Base-by-base conservation (phyloP, 352 stramenopile genomes). In the Lagenidium giganteum region DNA sequence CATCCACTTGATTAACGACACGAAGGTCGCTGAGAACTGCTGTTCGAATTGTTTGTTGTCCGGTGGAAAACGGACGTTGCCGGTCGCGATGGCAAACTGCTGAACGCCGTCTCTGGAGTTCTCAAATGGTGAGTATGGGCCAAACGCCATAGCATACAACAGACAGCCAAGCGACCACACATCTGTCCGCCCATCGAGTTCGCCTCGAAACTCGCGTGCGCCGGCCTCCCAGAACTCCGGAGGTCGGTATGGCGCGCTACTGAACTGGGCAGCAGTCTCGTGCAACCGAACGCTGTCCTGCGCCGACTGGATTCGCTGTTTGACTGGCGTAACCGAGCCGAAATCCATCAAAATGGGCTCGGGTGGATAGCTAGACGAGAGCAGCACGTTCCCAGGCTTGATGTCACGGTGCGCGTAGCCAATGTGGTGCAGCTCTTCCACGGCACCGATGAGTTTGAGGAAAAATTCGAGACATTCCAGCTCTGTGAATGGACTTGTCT, bases 101-200 rank as follows among this genome's bases (percentile, higher is more conserved):
- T 76, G 59, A 4, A 85, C 67, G 22, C 74, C 72, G 8, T 83
- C 54, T 17, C 36, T 61, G 14, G 57, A 47, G 31, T 66, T 72
- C 50, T 98, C 93, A 57, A 96, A 96, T 1, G 93, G 93, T 35
- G 84, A 96, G 34, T 78, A 83, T 13, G 78, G 75, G 3, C 91
- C 89, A 57, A 90, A 97, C 26, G 92, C 74, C 61, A 97, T 87
- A 2, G 85, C 87, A 59, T 95, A 97, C 0, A 97, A 60, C 11
- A 91, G 49, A 45, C 88, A 97, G 4, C 91, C 91, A 20, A 97
- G 74, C 28, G 69, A 77, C 89, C 89, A 98, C 20, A 97, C 83
- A 54, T 98, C 91, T 0, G 82, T 67, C 13, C 76, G 78, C 12
- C 77, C 80, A 30, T 82, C 70, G 6, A 93, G 16, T 3, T 60